Percentiles rank a stretch among this genome's conserved stretches.
These are phyloP conservation scores for Avena eriantha DNA, from an alignment of 176 grass and related monocot genomes.

Conservation along the genomic window DNA sequence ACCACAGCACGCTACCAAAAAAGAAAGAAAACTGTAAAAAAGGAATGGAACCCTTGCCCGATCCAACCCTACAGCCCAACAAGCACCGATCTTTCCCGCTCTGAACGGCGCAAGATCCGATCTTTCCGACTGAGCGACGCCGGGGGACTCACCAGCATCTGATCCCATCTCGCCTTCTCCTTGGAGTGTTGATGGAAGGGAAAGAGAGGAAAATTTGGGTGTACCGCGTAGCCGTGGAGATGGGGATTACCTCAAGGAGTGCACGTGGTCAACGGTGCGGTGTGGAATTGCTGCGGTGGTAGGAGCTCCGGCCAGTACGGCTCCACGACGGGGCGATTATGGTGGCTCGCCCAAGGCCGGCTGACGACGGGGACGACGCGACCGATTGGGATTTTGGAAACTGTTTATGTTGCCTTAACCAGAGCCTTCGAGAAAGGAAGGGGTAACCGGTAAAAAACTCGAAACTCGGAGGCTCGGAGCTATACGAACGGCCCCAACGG, in stretches of 20 bases:
- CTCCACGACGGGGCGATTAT: not conserved
- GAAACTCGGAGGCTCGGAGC: not conserved
- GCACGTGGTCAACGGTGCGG: not conserved
- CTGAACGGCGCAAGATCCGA: constrained; percentile 3
- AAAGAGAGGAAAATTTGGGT: not conserved
- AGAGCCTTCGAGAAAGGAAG: constrained; percentile 13
- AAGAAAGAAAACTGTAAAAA: not conserved
- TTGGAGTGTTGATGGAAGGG: not conserved
- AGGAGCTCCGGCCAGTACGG: not conserved
- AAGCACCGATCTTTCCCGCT: not conserved
- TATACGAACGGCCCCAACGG: not conserved
- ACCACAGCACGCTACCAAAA: not conserved
- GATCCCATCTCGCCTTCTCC: not conserved
- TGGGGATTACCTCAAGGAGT: constrained; percentile 14
- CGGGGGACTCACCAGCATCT: not conserved
- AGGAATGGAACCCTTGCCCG: not conserved
- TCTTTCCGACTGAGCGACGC: not conserved
- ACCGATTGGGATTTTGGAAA: constrained; percentile 22
- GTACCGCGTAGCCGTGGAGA: not conserved
- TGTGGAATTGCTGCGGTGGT: not conserved
- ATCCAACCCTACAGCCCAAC: constrained; percentile 9
- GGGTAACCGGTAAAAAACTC: not conserved
- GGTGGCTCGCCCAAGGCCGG: constrained; percentile 18
- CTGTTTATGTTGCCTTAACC: not conserved
- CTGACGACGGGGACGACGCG: not conserved